Conservation (phyloP, 257 asterid genomes). For the Thymus quinquecostatus region DNA sequence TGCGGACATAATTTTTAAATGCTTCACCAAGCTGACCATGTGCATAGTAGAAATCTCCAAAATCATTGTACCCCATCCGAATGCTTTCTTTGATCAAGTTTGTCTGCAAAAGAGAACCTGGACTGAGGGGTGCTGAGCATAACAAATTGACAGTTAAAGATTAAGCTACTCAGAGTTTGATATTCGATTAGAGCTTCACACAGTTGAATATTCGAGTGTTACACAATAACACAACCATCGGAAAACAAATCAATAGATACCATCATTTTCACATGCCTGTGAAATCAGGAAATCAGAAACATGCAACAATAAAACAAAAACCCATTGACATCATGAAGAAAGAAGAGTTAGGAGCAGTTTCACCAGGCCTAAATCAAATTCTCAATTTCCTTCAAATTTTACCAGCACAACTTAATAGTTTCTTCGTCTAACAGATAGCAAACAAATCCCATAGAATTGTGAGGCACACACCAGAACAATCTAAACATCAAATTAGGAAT, state of each 20-base stretch:
- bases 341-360: not conserved
- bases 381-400: not conserved
- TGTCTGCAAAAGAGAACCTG: slow-evolving; percentile 57
- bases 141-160: not conserved
- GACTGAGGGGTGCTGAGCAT: slow-evolving; percentile 1
- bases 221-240: not conserved
- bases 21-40: slow-evolving; percentile 93
- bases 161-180: slow-evolving; percentile 6
- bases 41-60: slow-evolving; percentile 88
- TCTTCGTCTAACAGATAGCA: not conserved
- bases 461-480: not conserved
- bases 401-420: not conserved
- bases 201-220: not conserved
- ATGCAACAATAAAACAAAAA: not conserved
- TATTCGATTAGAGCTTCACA: not conserved
- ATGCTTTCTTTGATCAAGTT: slow-evolving; percentile 97
- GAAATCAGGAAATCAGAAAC: not conserved
- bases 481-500: not conserved
- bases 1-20: slow-evolving; percentile 85
- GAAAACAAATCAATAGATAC: not conserved
- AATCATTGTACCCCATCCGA: slow-evolving; percentile 98
- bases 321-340: not conserved
- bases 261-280: not conserved
- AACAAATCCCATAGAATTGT: not conserved
- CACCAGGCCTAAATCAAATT: slow-evolving; percentile 10